Evolutionary conservation across 352 stramenopile species (phyloP).

Genomic region (Globisporangium nunn): DNA sequence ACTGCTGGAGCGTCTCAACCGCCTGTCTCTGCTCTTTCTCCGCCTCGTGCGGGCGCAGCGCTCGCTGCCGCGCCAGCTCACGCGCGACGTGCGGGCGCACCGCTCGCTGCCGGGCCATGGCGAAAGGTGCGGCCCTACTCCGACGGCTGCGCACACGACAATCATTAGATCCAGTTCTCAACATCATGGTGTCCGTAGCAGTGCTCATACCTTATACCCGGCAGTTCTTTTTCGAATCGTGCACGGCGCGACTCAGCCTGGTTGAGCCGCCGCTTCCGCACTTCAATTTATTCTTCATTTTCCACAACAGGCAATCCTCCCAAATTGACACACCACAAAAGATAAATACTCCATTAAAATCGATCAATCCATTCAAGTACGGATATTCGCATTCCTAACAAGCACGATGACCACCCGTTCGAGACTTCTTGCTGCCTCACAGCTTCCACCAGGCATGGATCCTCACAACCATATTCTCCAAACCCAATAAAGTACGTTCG

Average conservation of each 20-base stretch:
- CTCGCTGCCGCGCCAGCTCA: constrained; percentile 30
- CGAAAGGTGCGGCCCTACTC: too few species aligned
- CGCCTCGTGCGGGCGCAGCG: constrained; percentile 16
- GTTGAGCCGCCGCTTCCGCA: too few species aligned
- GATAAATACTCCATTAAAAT: not conserved
- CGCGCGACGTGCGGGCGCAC: constrained; percentile 24
- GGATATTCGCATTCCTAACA: not conserved
- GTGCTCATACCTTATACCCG: too few species aligned
- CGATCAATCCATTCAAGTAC: not conserved
- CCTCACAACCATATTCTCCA: not conserved
- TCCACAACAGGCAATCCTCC: not conserved
- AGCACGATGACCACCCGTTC: not conserved
- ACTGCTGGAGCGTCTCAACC: constrained; percentile 26
- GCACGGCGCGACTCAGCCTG: too few species aligned
- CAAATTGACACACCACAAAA: not conserved
- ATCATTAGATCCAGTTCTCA: too few species aligned
- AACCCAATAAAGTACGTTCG: not conserved
- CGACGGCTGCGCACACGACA: too few species aligned
- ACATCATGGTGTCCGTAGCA: too few species aligned
- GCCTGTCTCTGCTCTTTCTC: constrained; percentile 18
- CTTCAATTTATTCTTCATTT: too few species aligned
- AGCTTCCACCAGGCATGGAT: not conserved
- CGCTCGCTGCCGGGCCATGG: too few species aligned
- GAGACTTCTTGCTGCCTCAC: not conserved
- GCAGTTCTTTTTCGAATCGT: too few species aligned